phyloP scores from a whole-genome alignment of 306 rosid genomes.

The apple (Malus domestica) region DNA sequence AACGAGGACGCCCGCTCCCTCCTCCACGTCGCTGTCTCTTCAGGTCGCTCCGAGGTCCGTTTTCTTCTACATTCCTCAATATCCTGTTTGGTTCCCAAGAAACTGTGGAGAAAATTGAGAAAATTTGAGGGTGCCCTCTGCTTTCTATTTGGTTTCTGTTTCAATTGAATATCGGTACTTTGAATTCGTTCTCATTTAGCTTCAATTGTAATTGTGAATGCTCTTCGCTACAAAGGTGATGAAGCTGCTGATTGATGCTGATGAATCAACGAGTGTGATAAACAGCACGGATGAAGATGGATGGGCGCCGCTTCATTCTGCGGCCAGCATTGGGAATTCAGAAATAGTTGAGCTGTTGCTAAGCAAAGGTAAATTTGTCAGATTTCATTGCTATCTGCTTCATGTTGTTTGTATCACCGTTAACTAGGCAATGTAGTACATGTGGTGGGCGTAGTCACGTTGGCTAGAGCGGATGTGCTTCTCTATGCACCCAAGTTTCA shows the following conservation, averaged over 20 bases:
- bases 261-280: constrained; percentile 38
- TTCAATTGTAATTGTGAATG: neutral
- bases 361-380: constrained; percentile 33
- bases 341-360: constrained; percentile 53
- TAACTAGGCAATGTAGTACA: neutral
- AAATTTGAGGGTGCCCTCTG: neutral
- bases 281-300: constrained; percentile 85
- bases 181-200: neutral
- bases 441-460: neutral
- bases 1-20: constrained; percentile 85
- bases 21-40: constrained; percentile 75
- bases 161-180: neutral
- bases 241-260: constrained; percentile 42
- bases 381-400: neutral
- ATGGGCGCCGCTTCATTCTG: constrained; percentile 94
- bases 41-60: constrained; percentile 56
- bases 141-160: neutral
- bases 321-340: constrained; percentile 64
- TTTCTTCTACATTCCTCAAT: neutral
- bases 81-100: neutral
- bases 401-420: neutral
- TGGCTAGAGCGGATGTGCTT: neutral
- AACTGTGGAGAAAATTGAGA: neutral
- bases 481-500: neutral
- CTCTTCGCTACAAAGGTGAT: neutral